Percentiles rank a stretch among this genome's conserved stretches.
Evolutionary conservation across 1,139 yeast genomes (phyloP).

Genomic region (Saccharomyces hybrid): DNA sequence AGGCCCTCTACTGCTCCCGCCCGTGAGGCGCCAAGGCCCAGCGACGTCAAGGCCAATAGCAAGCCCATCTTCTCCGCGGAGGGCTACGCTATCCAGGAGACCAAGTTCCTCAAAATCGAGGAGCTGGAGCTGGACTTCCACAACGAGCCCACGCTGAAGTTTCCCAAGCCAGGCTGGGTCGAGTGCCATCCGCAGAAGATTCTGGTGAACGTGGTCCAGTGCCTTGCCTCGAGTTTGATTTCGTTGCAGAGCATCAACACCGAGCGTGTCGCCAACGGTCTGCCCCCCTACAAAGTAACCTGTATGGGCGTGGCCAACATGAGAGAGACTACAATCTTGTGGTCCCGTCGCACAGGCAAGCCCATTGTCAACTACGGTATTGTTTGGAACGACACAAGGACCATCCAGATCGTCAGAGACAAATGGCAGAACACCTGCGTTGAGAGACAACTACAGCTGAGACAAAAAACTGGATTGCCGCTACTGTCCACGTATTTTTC

Average conservation of each 20-base stretch:
- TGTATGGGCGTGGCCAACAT: constrained; percentile 86
- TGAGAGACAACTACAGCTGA: constrained; percentile 51
- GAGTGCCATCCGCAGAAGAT: constrained; percentile 89
- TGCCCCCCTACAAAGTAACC: constrained; percentile 47
- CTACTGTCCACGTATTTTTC: constrained; percentile 78
- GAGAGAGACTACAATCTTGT: constrained; percentile 89
- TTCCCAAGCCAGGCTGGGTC: constrained; percentile 85
- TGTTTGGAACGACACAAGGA: constrained; percentile 94
- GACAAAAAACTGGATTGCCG: constrained; percentile 74
- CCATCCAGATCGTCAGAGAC: constrained; percentile 62
- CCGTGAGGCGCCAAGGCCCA: neutral
- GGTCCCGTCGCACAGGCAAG: constrained; percentile 78
- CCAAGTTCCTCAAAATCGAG: constrained; percentile 56
- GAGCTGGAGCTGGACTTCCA: constrained; percentile 37
- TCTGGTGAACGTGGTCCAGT: constrained; percentile 72
- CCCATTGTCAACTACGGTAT: constrained; percentile 77
- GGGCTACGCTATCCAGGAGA: constrained; percentile 58
- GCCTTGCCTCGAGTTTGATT: constrained; percentile 58
- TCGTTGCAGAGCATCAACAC: constrained; percentile 50
- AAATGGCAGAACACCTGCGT: constrained; percentile 52
- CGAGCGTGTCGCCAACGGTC: constrained; percentile 40
- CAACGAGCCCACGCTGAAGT: constrained; percentile 62
- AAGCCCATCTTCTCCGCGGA: constrained; percentile 55
- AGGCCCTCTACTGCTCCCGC: constrained; percentile 23
- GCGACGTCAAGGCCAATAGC: constrained; percentile 33